Evolutionary conservation across 202 grass and related monocot genomes (phyloP), one percentile per base, ranked within the genome.

Genomic region (Brachypodium distachyon): DNA sequence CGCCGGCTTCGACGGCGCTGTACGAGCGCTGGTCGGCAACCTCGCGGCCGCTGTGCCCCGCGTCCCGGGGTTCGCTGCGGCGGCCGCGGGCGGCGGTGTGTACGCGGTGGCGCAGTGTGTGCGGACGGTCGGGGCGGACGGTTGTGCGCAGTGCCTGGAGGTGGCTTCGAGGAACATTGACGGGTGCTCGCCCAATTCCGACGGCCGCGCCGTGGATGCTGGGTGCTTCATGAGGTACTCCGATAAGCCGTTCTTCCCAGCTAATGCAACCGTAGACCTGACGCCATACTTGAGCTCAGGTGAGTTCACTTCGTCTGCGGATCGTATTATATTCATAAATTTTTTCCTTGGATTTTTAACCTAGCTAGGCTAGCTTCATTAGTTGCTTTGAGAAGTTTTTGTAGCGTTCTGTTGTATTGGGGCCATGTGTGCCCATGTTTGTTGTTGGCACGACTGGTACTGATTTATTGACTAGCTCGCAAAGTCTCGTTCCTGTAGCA

Each of bases 151-250:
- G 79, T 92, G 89, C 79, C 79, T 92, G 32, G 12, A 72, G 48
- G 78, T 90, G 60, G 93, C 84, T 43, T 18, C 41, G 50, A 53
- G 22, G 38, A 96, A 96, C 76, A 92, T 97, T 55, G 66, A 76
- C 23, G 47, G 22, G 29, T 92, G 93, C 56, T 85, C 84, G 37
- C 90, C 87, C 21, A 77, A 85, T 29, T 74, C 87, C 12, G 67
- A 92, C 47, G 93, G 87, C 29, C 82, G 90, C 19, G 77, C 88
- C 6, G 76, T 96, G 19, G 92, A 90, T 17, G 92, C 84, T 6
- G 92, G 89, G 9, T 96, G 93, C 72, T 92, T 88, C 85, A 86
- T 97, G 93, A 85, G 85, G 73, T 93, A 88, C 82, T 97, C 90
- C 55, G 46, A 86, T 36, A 67, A 16, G 32, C 21, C 82, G 6